Percentiles rank a stretch among this genome's conserved stretches.
Conservation (phyloP, 2,329 filamentous ascomycete species). For the Seiridium cupressi region DNA sequence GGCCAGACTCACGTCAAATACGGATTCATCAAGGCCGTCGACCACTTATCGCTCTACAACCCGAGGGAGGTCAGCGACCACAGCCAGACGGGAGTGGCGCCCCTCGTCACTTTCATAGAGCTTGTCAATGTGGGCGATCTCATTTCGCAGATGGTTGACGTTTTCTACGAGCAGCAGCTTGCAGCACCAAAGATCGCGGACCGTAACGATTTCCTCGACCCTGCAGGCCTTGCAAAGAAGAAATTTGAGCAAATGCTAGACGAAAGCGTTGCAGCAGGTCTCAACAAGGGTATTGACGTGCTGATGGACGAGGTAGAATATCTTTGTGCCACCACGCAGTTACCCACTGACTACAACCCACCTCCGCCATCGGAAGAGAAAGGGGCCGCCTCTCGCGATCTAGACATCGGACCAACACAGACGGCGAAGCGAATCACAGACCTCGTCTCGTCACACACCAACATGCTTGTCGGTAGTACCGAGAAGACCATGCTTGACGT, state of each 20-base stretch:
- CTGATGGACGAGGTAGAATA: conserved; percentile 98
- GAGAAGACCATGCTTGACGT: conserved; percentile 98
- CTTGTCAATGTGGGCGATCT: conserved; percentile 97
- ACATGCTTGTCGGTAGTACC: conserved; percentile 90
- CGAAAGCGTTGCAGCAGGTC: conserved; percentile 88
- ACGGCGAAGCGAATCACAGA: conserved; percentile 81
- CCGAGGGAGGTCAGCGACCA: conserved; percentile 77
- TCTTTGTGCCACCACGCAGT: conserved; percentile 83
- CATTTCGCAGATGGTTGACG: conserved; percentile 98
- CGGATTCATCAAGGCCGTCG: conserved; percentile 92
- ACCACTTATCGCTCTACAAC: conserved; percentile 87
- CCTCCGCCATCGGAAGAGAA: conserved; percentile 33
- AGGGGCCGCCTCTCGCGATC: conserved; percentile 26
- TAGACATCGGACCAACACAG: conserved; percentile 62
- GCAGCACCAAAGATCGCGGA: conserved; percentile 80
- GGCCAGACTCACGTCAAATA: conserved; percentile 83
- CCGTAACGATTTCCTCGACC: conserved; percentile 90
- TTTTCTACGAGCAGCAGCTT: conserved; percentile 96
- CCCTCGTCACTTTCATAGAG: conserved; percentile 92
- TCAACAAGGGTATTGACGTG: conserved; percentile 97
- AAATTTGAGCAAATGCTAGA: conserved; percentile 98
- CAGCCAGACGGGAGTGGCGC: conserved; percentile 73
- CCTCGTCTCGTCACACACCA: conserved; percentile 83
- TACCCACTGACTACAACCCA: conserved; percentile 88
- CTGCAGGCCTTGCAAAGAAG: conserved; percentile 92